Conservation (phyloP, 2,329 filamentous ascomycete species). For the Aspergillus arachidicola region DNA sequence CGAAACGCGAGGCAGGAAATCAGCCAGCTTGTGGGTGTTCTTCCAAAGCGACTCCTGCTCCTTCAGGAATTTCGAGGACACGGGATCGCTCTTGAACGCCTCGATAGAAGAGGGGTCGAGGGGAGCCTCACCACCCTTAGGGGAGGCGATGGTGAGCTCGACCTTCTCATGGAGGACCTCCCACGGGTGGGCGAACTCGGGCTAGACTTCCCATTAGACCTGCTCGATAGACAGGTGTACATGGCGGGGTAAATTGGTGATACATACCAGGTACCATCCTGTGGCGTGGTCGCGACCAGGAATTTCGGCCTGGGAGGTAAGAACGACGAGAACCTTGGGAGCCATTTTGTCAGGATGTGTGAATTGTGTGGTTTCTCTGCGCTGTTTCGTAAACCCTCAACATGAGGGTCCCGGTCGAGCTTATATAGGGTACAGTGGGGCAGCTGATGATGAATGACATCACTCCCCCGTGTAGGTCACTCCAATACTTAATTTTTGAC, state of each 20-base stretch:
- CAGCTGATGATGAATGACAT: neutral
- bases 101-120: slow-evolving; percentile 63
- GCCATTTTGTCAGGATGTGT: slow-evolving; percentile 26
- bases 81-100: slow-evolving; percentile 56
- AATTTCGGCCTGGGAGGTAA: slow-evolving; percentile 62
- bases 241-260: neutral
- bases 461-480: neutral
- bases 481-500: neutral
- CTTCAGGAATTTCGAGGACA: slow-evolving; percentile 58
- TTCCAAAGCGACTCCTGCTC: slow-evolving; percentile 64
- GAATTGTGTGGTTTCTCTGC: neutral
- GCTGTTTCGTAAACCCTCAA: neutral
- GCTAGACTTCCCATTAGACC: slow-evolving; percentile 31
- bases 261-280: slow-evolving; percentile 68
- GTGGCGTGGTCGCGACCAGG: slow-evolving; percentile 54
- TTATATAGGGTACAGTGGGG: slow-evolving; percentile 5
- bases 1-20: slow-evolving; percentile 57
- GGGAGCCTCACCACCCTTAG: slow-evolving; percentile 63
- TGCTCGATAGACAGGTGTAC: neutral
- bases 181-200: slow-evolving; percentile 67
- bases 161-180: slow-evolving; percentile 58
- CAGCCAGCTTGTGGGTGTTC: slow-evolving; percentile 60
- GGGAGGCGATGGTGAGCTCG: slow-evolving; percentile 63
- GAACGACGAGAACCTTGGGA: slow-evolving; percentile 69
- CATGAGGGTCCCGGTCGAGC: neutral